A percentile compares a stretch with the other conserved stretches of the same genome.
phyloP scores from a whole-genome alignment of 148 eudicot genomes.

The Rhododendron simsii region DNA sequence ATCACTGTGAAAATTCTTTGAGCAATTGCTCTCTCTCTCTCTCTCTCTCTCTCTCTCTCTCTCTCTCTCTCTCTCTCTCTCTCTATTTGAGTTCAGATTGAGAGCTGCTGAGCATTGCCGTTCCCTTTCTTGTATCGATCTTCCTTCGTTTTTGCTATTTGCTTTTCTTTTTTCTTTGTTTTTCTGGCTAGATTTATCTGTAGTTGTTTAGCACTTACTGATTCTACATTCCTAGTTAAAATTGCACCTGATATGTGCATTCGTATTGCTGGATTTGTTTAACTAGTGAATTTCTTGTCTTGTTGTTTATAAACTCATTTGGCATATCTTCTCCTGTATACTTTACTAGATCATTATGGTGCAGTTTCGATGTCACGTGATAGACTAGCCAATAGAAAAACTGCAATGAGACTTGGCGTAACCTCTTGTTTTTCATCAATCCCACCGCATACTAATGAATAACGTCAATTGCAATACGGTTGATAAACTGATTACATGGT shows the following conservation, averaged over 20 bases:
- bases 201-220: background rate
- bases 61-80: too few relatives aligned
- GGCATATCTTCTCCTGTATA: background rate
- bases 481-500: background rate
- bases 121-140: background rate
- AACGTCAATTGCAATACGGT: background rate
- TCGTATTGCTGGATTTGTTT: background rate
- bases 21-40: background rate
- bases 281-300: background rate
- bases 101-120: background rate
- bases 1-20: background rate
- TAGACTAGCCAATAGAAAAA: background rate
- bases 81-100: background rate
- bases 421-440: background rate
- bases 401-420: background rate
- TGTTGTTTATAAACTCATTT: background rate
- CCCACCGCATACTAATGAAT: background rate
- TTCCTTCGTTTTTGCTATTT: background rate
- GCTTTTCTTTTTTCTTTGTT: background rate
- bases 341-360: background rate
- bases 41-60: too few relatives aligned
- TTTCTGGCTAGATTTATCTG: background rate
- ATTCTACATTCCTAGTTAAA: background rate
- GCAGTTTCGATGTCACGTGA: background rate
- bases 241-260: background rate